Evolutionary conservation across 495 filamentous ascomycete genomes (phyloP).

Genomic region (Daldinia bambusicola): DNA sequence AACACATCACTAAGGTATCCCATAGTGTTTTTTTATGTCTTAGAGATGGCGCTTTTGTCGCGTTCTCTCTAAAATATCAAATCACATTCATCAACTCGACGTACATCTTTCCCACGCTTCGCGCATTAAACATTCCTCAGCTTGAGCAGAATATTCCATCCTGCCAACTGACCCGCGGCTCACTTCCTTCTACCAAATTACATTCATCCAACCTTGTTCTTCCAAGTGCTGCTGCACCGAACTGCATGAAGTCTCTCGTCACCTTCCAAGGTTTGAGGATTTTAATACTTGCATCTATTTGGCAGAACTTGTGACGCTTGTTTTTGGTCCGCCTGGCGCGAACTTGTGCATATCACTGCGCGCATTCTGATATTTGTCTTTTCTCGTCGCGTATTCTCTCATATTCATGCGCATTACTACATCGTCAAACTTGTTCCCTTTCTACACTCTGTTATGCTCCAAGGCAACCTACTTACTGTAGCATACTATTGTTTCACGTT

Average conservation of each 20-base stretch:
- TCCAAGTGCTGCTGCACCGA: not conserved
- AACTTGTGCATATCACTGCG: not conserved
- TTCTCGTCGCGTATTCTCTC: not conserved
- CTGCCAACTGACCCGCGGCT: not conserved
- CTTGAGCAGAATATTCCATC: conserved; percentile 1
- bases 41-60: not conserved
- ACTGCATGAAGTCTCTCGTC: not conserved
- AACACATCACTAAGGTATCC: too few species aligned
- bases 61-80: not conserved
- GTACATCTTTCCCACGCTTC: not conserved
- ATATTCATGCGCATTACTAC: conserved; percentile 2
- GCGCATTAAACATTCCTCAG: not conserved
- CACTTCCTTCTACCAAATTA: not conserved
- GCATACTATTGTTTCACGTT: conserved; percentile 2
- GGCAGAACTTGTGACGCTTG: not conserved
- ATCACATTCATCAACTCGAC: not conserved
- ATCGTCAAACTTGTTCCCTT: conserved; percentile 5
- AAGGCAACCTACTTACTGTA: conserved; percentile 9
- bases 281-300: not conserved
- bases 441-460: conserved; percentile 2
- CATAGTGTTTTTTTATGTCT: not conserved
- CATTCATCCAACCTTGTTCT: not conserved
- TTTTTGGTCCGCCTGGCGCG: conserved; percentile 4
- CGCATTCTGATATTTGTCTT: not conserved
- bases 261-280: not conserved